Percentiles rank a stretch among this genome's conserved stretches.
Conservation (phyloP, 2,329 filamentous ascomycete genomes). For the Colletotrichum liriopes region DNA sequence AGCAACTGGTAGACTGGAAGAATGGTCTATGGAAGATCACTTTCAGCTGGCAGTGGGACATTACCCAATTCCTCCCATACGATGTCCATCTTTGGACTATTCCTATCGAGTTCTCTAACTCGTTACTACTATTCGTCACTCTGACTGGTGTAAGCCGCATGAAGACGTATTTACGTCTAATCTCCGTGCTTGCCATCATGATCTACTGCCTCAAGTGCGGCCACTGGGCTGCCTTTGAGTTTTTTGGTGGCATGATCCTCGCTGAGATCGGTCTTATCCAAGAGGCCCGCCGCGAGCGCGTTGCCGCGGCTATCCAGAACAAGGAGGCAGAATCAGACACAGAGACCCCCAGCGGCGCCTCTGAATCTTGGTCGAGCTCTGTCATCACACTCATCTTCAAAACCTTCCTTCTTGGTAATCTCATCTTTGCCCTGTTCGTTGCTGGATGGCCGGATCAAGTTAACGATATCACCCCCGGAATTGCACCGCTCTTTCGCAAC, state of each 20-base stretch:
- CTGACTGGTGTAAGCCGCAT: slow-evolving; percentile 54
- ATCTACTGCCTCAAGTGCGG: slow-evolving; percentile 56
- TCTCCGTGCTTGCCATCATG: slow-evolving; percentile 50
- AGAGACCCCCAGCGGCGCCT: slow-evolving; percentile 17
- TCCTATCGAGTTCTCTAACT: slow-evolving; percentile 63
- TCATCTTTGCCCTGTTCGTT: slow-evolving; percentile 53
- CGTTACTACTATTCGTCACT: slow-evolving; percentile 60
- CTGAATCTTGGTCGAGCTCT: slow-evolving; percentile 2
- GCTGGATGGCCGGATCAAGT: slow-evolving; percentile 58
- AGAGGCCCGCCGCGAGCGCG: slow-evolving; percentile 32
- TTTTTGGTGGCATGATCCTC: slow-evolving; percentile 62
- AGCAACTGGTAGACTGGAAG: slow-evolving; percentile 49
- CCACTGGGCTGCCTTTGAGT: slow-evolving; percentile 62
- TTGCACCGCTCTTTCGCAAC: slow-evolving; percentile 51
- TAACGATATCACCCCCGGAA: slow-evolving; percentile 53
- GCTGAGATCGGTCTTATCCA: slow-evolving; percentile 61
- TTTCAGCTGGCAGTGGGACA: slow-evolving; percentile 50
- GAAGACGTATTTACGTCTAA: slow-evolving; percentile 51
- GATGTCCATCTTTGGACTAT: slow-evolving; percentile 66
- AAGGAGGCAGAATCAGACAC: slow-evolving; percentile 33
- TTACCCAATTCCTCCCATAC: slow-evolving; percentile 50
- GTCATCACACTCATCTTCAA: slow-evolving; percentile 45
- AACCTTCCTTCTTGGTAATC: slow-evolving; percentile 45
- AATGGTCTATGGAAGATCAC: slow-evolving; percentile 46
- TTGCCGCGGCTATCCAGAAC: slow-evolving; percentile 37